Evolutionary conservation across 768 basidiomycete genomes (phyloP).

Genomic region (Rhodotorula paludigena): DNA sequence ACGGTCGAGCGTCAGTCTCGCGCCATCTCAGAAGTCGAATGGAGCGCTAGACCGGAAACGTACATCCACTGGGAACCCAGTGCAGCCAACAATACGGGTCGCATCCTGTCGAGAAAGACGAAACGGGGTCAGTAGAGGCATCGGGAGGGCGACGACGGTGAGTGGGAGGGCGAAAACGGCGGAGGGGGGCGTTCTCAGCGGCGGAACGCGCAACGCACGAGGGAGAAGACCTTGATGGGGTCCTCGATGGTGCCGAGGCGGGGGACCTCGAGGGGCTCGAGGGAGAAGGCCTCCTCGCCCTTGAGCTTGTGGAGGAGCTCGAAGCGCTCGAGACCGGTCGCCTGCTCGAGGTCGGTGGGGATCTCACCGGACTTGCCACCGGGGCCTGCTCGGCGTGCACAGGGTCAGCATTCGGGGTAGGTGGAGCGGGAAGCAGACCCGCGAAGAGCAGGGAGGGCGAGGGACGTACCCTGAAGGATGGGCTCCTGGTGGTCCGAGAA

Average conservation of each 20-base stretch:
- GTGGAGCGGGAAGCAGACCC: background rate
- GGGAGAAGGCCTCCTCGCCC: slow-evolving; percentile 84
- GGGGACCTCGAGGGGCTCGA: slow-evolving; percentile 73
- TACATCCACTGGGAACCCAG: slow-evolving; percentile 79
- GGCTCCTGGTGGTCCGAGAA: slow-evolving; percentile 29
- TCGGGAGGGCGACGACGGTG: too few relatives aligned
- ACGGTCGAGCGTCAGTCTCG: background rate
- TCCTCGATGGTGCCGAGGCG: slow-evolving; percentile 79
- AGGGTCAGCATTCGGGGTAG: background rate
- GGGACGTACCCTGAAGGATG: slow-evolving; percentile 18
- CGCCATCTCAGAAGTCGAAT: too few relatives aligned
- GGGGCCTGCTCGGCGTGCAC: slow-evolving; percentile 8
- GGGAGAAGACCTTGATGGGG: slow-evolving; percentile 79
- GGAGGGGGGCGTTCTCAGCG: background rate
- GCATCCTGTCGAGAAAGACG: slow-evolving; percentile 14
- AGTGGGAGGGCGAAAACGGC: background rate
- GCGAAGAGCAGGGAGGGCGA: background rate
- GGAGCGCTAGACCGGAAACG: background rate
- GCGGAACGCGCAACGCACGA: slow-evolving; percentile 56
- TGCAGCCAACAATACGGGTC: slow-evolving; percentile 78
- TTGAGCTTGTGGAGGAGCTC: slow-evolving; percentile 83
- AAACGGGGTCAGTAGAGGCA: slow-evolving; percentile 1
- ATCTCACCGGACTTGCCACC: slow-evolving; percentile 54
- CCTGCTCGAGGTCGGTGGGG: slow-evolving; percentile 79
- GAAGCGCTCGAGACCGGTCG: slow-evolving; percentile 94